These are phyloP conservation scores for Trematosphaeria pertusa DNA, from an alignment of 2,329 filamentous ascomycete species.

Conservation along the genomic window DNA sequence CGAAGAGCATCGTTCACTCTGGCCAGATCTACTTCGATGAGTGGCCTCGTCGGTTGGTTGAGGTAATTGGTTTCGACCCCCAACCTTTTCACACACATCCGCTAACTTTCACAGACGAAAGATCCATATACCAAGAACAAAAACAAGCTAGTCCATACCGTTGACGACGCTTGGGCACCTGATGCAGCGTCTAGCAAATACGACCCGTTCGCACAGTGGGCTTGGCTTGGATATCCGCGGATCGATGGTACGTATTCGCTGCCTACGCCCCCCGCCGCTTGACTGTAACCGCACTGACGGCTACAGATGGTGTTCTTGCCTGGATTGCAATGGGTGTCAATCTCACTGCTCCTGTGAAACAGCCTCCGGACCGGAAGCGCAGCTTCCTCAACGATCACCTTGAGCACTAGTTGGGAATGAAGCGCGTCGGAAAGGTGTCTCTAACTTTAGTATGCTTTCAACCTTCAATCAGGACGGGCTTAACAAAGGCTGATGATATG, in stretches of 20 bases:
- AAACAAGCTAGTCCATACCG: not conserved
- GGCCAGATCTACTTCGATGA: slow-evolving; percentile 50
- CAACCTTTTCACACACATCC: too few species aligned
- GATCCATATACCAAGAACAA: slow-evolving; percentile 21
- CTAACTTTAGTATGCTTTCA: too few species aligned
- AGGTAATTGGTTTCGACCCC: slow-evolving; percentile 40
- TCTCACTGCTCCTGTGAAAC: not conserved
- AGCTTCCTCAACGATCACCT: slow-evolving; percentile 12
- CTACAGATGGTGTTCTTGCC: slow-evolving; percentile 13
- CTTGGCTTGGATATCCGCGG: slow-evolving; percentile 7
- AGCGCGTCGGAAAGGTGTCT: too few species aligned
- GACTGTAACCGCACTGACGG: not conserved
- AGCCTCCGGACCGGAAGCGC: slow-evolving; percentile 10
- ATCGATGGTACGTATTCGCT: too few species aligned
- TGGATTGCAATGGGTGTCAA: slow-evolving; percentile 21
- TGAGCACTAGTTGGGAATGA: not conserved
- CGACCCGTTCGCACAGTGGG: slow-evolving; percentile 17
- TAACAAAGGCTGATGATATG: too few species aligned
- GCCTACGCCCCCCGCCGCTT: too few species aligned
- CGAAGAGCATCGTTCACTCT: slow-evolving; percentile 31
- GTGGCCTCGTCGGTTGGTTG: slow-evolving; percentile 32
- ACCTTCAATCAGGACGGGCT: too few species aligned
- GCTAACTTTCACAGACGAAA: too few species aligned
- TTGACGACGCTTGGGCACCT: slow-evolving; percentile 19
- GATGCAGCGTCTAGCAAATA: slow-evolving; percentile 1